Conservation (phyloP, 2,329 filamentous ascomycete species). For the Penicillium sp. region DNA sequence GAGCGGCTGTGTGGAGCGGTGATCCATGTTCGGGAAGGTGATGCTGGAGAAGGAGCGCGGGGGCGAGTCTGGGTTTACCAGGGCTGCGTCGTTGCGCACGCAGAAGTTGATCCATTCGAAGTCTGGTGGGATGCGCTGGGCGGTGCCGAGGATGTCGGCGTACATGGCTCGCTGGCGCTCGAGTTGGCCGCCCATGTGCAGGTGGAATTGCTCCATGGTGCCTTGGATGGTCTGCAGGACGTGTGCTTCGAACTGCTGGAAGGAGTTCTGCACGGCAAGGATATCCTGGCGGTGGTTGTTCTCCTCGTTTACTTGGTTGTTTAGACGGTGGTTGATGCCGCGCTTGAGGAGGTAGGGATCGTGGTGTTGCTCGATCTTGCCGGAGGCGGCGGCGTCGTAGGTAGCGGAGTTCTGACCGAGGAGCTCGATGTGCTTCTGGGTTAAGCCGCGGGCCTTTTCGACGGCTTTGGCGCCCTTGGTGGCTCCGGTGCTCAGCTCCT, state of each 20-base stretch:
- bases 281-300: constrained; percentile 95
- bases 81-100: constrained; percentile 65
- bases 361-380: constrained; percentile 67
- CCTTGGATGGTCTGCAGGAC: constrained; percentile 79
- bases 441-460: constrained; percentile 79
- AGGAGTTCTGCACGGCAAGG: constrained; percentile 86
- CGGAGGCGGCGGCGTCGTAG: constrained; percentile 70
- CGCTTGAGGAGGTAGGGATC: constrained; percentile 88
- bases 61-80: constrained; percentile 75
- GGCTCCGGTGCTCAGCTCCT: constrained; percentile 80
- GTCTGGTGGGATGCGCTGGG: constrained; percentile 75
- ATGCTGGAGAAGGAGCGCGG: constrained; percentile 73
- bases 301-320: constrained; percentile 90
- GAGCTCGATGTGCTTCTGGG: constrained; percentile 95
- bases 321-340: constrained; percentile 76
- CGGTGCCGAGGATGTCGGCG: constrained; percentile 73
- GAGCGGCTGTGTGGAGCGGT: constrained; percentile 73
- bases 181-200: constrained; percentile 74
- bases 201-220: constrained; percentile 78
- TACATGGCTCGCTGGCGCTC: constrained; percentile 81
- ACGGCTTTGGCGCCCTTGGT: constrained; percentile 86
- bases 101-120: constrained; percentile 92
- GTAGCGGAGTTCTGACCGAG: constrained; percentile 81
- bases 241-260: constrained; percentile 82
- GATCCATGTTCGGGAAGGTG: constrained; percentile 84